A percentile compares a stretch with the other conserved stretches of the same genome.
phyloP scores from a whole-genome alignment of 768 basidiomycete species.

The Lentinula guzmanii region DNA sequence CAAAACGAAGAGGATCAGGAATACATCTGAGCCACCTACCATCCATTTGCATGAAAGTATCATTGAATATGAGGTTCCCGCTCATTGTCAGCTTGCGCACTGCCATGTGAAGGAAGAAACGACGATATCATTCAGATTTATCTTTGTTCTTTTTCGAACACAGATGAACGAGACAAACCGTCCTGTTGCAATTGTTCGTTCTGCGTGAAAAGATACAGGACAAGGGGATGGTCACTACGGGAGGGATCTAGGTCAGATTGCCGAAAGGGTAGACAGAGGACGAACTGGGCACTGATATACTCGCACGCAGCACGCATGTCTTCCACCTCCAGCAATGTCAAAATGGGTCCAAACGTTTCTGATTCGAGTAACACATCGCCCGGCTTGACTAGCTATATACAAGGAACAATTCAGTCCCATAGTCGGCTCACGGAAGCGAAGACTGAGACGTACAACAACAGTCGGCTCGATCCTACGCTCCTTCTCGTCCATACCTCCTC shows the following conservation, averaged over 20 bases:
- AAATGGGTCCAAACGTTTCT: conserved; percentile 80
- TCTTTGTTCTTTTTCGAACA: background rate
- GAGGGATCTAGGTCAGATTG: background rate
- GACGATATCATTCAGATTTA: background rate
- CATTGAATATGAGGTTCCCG: conserved; percentile 67
- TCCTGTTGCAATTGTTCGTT: conserved; percentile 53
- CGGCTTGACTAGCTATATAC: conserved; percentile 30
- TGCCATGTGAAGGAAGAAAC: conserved; percentile 16
- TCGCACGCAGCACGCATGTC: conserved; percentile 65
- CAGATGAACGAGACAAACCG: conserved; percentile 29
- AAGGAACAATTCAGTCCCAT: no score
- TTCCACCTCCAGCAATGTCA: conserved; percentile 72
- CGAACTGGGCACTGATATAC: conserved; percentile 41
- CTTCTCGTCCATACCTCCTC: conserved; percentile 56
- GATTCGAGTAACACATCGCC: conserved; percentile 76
- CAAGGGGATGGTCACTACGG: conserved; percentile 54
- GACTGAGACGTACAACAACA: conserved; percentile 31
- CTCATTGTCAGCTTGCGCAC: conserved; percentile 69
- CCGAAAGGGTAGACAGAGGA: background rate
- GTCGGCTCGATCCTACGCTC: conserved; percentile 67
- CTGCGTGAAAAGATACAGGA: conserved; percentile 71
- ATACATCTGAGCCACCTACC: conserved; percentile 29
- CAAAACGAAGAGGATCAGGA: background rate
- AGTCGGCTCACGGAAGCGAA: background rate
- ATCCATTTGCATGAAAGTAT: conserved; percentile 54